Conservation (phyloP, 257 asterid species). For the Petrea volubilis region DNA sequence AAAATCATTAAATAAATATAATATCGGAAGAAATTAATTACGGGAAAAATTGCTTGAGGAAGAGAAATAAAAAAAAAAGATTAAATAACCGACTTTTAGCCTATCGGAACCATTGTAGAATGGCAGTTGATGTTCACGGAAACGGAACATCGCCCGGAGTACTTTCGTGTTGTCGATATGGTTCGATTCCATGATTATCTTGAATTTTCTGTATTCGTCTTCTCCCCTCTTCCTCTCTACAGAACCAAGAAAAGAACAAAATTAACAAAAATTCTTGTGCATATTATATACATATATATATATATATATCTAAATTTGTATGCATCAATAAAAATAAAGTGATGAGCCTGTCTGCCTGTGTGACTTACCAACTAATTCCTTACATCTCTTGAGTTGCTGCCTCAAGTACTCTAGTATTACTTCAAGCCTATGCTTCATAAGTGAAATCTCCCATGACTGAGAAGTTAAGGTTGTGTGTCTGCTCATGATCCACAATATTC, state of each 20-base stretch:
- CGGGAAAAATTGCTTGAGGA: too few relatives aligned
- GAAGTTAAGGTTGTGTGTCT: conserved; percentile 51
- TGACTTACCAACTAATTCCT: conserved; percentile 41
- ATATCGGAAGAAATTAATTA: too few relatives aligned
- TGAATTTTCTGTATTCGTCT: conserved; percentile 40
- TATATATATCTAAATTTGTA: too few relatives aligned
- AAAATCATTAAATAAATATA: too few relatives aligned
- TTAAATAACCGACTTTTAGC: conserved; percentile 36
- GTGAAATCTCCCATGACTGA: conserved; percentile 60
- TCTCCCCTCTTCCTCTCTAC: conserved; percentile 37
- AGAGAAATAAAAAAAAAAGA: too few relatives aligned
- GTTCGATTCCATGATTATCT: conserved; percentile 36
- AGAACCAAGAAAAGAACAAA: background rate
- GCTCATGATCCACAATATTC: conserved; percentile 6
- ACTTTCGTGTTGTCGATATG: conserved; percentile 63
- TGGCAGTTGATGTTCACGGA: conserved; percentile 45
- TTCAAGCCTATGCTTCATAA: conserved; percentile 61
- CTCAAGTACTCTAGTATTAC: conserved; percentile 54
- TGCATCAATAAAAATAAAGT: too few relatives aligned
- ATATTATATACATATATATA: background rate
- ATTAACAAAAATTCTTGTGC: background rate
- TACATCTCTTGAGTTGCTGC: conserved; percentile 30
- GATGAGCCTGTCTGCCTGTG: too few relatives aligned
- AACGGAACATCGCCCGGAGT: conserved; percentile 40
- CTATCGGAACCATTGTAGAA: conserved; percentile 42